Evolutionary conservation across 495 filamentous ascomycete species (phyloP), one percentile per base, ranked within the genome.

Genomic region (Aspergillus sclerotiicarbonarius): DNA sequence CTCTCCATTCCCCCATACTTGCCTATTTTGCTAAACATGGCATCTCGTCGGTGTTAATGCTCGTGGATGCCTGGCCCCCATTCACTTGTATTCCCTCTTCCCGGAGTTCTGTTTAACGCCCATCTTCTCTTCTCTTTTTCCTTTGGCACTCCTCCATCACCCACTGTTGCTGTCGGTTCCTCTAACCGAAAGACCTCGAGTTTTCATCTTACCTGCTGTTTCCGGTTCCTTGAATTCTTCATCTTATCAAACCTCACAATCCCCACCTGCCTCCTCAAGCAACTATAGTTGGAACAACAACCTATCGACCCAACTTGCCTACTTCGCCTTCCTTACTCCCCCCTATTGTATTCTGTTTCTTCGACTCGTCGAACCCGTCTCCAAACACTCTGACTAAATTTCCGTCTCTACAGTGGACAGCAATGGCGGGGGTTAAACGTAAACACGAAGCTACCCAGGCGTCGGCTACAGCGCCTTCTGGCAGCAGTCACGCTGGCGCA

Each of bases 361-460:
- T n/a, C 13, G 12, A n/a, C 37, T n/a, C 37, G 3, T n/a, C 25
- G 6, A 47, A 41, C 9, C 35, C 41, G 16, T 29, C 15, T 30
- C 35, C 19, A 16, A 53, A 44, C 50, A 46, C 57, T 25, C 5
- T 52, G 13, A 16, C 33, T 29, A 21, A 56, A 48, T 25, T 8
- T n/a, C 9, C 13, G n/a, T 32, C 31, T 16, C 43, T 58, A 30
- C 54, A 65, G 61, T 67, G 61, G 54, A 66, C 59, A 59, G 60
- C 61, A 56, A 76, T 76, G 73, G 71, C 70, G 55, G 71, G 71
- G 60, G 58, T 65, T 44, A 70, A 70, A 51, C 64, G 67, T 41
- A 63, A 63, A 32, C 39, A 60, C 43, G 62, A 64, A 41, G 58
- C 64, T 37, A 44, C 57, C 41, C 57, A 59, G 51, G 61, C 54